phyloP scores from a whole-genome alignment of 257 asterid species.

The Nicotiana tomentosiformis region DNA sequence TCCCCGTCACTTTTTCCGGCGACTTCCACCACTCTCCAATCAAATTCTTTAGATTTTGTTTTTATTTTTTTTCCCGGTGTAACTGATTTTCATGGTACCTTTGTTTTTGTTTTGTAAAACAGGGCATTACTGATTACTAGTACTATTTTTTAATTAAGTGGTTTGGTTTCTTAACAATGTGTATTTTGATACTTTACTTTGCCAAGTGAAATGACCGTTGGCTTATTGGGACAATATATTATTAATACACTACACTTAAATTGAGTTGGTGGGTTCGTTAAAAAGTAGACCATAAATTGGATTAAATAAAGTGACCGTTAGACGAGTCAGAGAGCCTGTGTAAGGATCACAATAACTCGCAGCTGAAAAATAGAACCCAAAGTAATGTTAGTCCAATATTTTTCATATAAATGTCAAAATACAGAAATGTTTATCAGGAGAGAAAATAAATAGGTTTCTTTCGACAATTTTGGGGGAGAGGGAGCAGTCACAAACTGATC shows the following conservation, averaged over 20 bases:
- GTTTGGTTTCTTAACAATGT: background rate
- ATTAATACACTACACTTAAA: no score
- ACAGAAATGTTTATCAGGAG: no score
- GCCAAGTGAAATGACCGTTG: background rate
- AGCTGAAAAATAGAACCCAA: background rate
- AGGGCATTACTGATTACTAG: background rate
- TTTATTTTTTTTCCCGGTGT: background rate
- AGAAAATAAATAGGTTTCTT: no score
- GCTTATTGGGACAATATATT: background rate
- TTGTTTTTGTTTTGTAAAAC: background rate
- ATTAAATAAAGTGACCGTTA: background rate
- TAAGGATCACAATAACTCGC: background rate
- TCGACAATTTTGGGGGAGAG: no score
- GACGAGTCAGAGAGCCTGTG: background rate
- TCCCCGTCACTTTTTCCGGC: constrained; percentile 66
- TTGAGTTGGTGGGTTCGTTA: background rate
- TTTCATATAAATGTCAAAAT: no score
- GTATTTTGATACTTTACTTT: background rate
- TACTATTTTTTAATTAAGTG: background rate
- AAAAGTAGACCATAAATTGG: background rate
- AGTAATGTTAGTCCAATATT: background rate
- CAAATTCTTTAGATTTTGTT: constrained; percentile 45
- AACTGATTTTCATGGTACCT: background rate
- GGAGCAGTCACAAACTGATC: no score
- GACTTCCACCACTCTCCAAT: constrained; percentile 80